These are phyloP conservation scores for Arthroderma uncinatum DNA, from an alignment of 2,329 filamentous ascomycete genomes.

Conservation along the genomic window DNA sequence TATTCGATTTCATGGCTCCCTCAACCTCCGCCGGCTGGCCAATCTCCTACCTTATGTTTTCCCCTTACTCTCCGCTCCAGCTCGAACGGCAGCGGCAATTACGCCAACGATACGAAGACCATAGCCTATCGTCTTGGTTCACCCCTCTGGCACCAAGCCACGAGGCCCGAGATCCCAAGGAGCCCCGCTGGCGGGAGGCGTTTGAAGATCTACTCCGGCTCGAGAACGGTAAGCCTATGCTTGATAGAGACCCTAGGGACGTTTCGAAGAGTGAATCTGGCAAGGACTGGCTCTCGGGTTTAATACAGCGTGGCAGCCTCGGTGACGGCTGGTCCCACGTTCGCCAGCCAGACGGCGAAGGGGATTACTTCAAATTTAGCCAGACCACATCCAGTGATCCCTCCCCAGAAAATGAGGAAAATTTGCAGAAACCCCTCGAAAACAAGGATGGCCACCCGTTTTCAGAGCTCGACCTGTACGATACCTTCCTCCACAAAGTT, in stretches of 20 bases:
- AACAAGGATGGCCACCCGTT: constrained; percentile 23
- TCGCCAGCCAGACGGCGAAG: constrained; percentile 16
- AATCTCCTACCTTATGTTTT: constrained; percentile 36
- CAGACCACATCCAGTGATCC: not conserved
- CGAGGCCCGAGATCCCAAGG: constrained; percentile 24
- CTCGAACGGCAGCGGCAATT: constrained; percentile 38
- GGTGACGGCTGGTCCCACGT: constrained; percentile 31
- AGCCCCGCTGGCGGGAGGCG: constrained; percentile 44
- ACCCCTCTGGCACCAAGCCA: constrained; percentile 24
- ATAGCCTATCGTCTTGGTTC: constrained; percentile 26
- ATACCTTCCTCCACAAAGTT: constrained; percentile 36
- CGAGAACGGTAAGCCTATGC: constrained; percentile 35
- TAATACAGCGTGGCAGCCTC: constrained; percentile 33
- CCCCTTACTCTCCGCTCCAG: constrained; percentile 45
- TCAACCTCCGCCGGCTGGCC: constrained; percentile 31
- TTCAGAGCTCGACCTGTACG: constrained; percentile 46
- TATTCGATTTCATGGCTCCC: constrained; percentile 25
- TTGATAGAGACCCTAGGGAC: constrained; percentile 20
- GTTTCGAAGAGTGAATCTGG: constrained; percentile 24
- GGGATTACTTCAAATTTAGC: constrained; percentile 11
- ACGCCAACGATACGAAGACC: constrained; percentile 18
- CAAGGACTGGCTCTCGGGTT: constrained; percentile 31
- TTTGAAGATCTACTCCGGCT: constrained; percentile 49
- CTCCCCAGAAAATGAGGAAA: not conserved
- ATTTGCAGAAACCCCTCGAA: constrained; percentile 20